Conservation (phyloP, 257 asterid species). For the Catharanthus roseus region DNA sequence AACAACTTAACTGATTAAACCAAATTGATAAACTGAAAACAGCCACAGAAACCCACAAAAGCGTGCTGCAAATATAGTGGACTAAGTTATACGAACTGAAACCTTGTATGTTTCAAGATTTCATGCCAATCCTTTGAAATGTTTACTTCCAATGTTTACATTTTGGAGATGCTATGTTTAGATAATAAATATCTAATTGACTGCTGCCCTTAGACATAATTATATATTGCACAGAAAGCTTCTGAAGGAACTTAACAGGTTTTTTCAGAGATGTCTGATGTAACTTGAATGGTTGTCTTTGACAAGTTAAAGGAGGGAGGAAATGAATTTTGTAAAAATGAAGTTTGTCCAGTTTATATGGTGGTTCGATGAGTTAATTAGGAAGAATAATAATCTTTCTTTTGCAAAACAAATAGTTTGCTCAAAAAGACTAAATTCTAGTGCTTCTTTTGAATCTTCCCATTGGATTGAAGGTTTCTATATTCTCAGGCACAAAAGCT, state of each 20-base stretch:
- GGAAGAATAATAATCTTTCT: not conserved
- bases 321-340: not conserved
- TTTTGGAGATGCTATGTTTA: not conserved
- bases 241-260: not conserved
- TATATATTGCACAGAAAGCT: not conserved
- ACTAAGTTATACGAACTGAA: not conserved
- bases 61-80: not conserved
- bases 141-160: not conserved
- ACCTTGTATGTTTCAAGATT: not conserved
- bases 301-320: not conserved
- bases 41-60: not conserved
- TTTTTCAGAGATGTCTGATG: not conserved
- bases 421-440: not conserved
- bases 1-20: not conserved
- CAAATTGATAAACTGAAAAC: not conserved
- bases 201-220: too few species aligned
- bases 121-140: not conserved
- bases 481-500: not conserved
- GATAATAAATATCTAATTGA: not conserved
- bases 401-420: not conserved
- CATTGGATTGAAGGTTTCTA: not conserved
- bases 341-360: not conserved
- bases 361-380: not conserved
- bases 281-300: not conserved
- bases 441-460: not conserved